Percentiles rank a stretch among this genome's conserved stretches.
phyloP scores from a whole-genome alignment of 257 asterid genomes.

The Ehretia macrophylla region DNA sequence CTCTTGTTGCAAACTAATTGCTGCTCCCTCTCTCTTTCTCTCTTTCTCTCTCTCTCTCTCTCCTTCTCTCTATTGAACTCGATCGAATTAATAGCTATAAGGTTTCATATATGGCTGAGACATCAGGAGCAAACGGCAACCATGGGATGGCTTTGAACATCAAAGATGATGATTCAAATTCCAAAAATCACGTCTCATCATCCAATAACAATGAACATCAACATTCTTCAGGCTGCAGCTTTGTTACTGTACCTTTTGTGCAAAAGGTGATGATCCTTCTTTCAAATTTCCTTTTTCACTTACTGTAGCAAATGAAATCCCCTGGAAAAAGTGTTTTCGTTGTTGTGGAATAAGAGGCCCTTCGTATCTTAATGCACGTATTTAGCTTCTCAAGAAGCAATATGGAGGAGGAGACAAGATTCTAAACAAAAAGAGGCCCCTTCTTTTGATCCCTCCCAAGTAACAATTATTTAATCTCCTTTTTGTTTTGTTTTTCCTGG shows the following conservation, averaged over 20 bases:
- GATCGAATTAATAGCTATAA: background rate
- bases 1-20: no score
- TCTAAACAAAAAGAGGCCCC: no score
- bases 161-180: slow-evolving; percentile 37
- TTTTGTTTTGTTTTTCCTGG: no score
- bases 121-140: slow-evolving; percentile 41
- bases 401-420: no score
- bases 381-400: no score
- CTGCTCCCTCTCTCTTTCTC: background rate
- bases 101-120: slow-evolving; percentile 42
- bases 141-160: slow-evolving; percentile 40
- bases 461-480: no score
- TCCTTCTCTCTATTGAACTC: no score
- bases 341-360: no score
- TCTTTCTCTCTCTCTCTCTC: background rate
- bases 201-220: slow-evolving; percentile 5
- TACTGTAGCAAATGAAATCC: no score
- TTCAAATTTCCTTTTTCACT: background rate
- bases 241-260: slow-evolving; percentile 51
- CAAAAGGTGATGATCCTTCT: slow-evolving; percentile 50
- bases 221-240: slow-evolving; percentile 26
- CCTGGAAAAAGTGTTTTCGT: no score
- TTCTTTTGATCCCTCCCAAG: no score
- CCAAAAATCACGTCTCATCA: slow-evolving; percentile 5
- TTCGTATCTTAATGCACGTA: no score